Conservation (phyloP, 768 basidiomycete genomes). For the Leccinellum rugosiceps region DNA sequence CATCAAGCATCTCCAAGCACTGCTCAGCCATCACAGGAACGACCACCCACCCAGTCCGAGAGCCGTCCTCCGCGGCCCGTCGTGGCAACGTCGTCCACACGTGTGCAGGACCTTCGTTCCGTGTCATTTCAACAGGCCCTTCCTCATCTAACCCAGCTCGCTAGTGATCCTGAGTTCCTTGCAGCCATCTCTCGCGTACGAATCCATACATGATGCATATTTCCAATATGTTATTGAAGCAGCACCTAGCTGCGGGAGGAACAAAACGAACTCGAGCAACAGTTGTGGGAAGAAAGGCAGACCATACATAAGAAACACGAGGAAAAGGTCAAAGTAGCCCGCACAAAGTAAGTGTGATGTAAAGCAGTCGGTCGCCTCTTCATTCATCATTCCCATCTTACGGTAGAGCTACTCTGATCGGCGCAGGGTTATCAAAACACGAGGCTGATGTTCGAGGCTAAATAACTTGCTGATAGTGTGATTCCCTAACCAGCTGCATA, state of each 20-base stretch:
- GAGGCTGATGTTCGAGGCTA: conserved; percentile 42
- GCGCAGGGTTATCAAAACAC: conserved; percentile 60
- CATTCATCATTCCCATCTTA: conserved; percentile 1
- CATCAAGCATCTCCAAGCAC: conserved; percentile 7
- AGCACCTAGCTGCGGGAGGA: conserved; percentile 60
- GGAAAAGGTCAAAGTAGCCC: conserved; percentile 65
- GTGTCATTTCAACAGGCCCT: conserved; percentile 70
- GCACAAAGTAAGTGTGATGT: conserved; percentile 51
- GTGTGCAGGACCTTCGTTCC: conserved; percentile 39
- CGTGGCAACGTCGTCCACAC: conserved; percentile 3
- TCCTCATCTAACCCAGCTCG: conserved; percentile 58
- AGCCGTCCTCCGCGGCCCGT: conserved; percentile 14
- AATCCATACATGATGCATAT: not conserved
- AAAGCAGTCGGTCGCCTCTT: not conserved
- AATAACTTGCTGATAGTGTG: conserved; percentile 1
- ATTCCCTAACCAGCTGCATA: conserved; percentile 15
- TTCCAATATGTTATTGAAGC: conserved; percentile 7
- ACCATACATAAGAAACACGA: conserved; percentile 63
- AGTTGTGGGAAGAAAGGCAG: conserved; percentile 65
- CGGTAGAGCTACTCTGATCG: conserved; percentile 64
- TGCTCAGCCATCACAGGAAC: conserved; percentile 16
- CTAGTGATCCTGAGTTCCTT: conserved; percentile 51
- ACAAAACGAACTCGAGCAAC: conserved; percentile 65
- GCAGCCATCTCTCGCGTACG: conserved; percentile 50
- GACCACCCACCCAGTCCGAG: conserved; percentile 2